These are phyloP conservation scores for Akanthomyces uredinophilus DNA, from an alignment of 2,329 filamentous ascomycete species.

Conservation along the genomic window DNA sequence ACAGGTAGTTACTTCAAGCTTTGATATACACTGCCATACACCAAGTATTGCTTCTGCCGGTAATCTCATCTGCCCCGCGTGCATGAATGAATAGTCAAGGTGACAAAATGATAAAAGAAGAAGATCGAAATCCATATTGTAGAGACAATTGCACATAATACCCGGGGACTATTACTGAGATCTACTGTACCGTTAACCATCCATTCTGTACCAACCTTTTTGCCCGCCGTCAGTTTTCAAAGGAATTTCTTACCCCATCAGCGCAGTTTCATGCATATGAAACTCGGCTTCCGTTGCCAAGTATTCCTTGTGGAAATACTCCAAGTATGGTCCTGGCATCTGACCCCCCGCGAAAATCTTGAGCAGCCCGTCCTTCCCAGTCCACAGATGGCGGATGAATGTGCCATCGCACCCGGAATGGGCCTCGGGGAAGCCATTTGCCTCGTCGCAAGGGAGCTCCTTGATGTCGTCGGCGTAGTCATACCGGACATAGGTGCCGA, in stretches of 20 bases:
- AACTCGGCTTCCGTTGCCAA: conserved; percentile 29
- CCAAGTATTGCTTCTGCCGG: too few species aligned
- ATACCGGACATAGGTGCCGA: conserved; percentile 40
- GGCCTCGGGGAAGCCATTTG: conserved; percentile 39
- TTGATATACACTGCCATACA: too few species aligned
- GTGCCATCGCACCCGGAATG: conserved; percentile 33
- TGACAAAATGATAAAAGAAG: neutral
- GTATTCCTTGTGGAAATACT: conserved; percentile 33
- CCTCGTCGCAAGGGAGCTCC: conserved; percentile 36
- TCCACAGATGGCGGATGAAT: conserved; percentile 41
- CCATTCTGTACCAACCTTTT: too few species aligned
- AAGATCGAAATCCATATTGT: neutral
- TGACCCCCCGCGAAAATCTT: conserved; percentile 35
- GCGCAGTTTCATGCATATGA: conserved; percentile 31
- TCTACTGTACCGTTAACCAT: neutral
- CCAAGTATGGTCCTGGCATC: conserved; percentile 31
- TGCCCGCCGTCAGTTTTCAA: too few species aligned
- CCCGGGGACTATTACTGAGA: neutral
- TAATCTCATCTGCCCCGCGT: too few species aligned
- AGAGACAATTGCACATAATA: neutral
- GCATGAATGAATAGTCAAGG: neutral
- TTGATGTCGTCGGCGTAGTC: conserved; percentile 36
- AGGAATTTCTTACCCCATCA: conserved; percentile 23
- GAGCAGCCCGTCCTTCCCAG: conserved; percentile 34
- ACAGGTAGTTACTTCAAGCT: too few species aligned